Base-by-base conservation (phyloP, 2,329 filamentous ascomycete species). In the Helicocarpus griseus region DNA sequence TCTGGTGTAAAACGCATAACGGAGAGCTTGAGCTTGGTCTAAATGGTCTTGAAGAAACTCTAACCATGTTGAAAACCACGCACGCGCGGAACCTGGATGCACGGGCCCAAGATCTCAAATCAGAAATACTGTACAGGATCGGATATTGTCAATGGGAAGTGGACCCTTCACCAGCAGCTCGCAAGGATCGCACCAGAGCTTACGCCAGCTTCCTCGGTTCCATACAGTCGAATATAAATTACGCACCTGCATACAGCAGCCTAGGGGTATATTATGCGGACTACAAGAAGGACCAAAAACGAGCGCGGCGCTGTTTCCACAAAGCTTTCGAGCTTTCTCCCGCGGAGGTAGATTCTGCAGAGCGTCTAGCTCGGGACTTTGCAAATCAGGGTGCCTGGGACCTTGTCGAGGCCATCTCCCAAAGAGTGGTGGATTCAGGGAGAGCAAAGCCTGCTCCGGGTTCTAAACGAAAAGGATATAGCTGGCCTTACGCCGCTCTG, bases 361-460 rank as follows among this genome's bases (percentile, higher is more conserved):
- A 97, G 67, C 81, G 89, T 26, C 78, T 98, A 14, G 90, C 93
- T 1, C 80, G 81, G 53, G 83, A 83, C 0, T 98, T 96, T 66
- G 91, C 94, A 0, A 83, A 95, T 50, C 84, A 89, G 58, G 83
- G 87, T 35, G 93, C 98, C 62, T 98, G 93, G 93, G 93, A 97
- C 58, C 82, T 94, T 48, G 94, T 98, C 6, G 93, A 97, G 70
- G 81, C 94, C 19, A 84, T 98, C 29, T 86, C 93, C 1, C 87
- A 90, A 65, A 82, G 94, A 48, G 87, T 96, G 0, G 84, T 97
- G 2, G 88, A 96, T 56, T 96, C 91, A n/a, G 93, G 93, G 50
- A 93, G 89, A 67, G 88, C 91, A 38, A 86, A 86, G 58, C 88
- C 89, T 22, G 83, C 90, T 1, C 91, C 93, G 8, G 93, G 94